phyloP scores from a whole-genome alignment of 1,139 yeast species.

The Zhuliangozyma blackwelliae region DNA sequence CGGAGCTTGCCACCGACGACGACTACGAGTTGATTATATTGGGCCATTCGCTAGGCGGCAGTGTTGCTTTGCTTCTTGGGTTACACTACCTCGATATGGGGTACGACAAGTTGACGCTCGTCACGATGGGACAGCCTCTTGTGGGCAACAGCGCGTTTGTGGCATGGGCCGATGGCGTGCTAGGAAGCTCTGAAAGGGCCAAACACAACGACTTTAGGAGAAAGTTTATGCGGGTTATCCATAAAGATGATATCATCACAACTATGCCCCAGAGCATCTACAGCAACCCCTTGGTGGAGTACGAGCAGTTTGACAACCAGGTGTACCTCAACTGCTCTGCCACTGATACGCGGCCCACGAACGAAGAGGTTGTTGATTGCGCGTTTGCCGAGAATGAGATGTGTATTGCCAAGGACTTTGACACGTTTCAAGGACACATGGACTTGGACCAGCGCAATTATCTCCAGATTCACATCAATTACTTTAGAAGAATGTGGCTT shows the following conservation, averaged over 20 bases:
- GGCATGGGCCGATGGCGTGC: constrained; percentile 31
- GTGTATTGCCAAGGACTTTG: constrained; percentile 38
- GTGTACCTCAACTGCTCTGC: constrained; percentile 41
- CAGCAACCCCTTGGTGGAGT: constrained; percentile 17
- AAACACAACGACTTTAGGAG: constrained; percentile 20
- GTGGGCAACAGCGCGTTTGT: constrained; percentile 41
- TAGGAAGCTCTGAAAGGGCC: constrained; percentile 25
- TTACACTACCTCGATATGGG: constrained; percentile 36
- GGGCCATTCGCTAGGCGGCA: constrained; percentile 55
- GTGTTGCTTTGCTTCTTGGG: constrained; percentile 38
- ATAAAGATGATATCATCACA: constrained; percentile 43
- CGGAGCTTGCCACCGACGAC: constrained; percentile 21
- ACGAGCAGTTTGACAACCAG: constrained; percentile 42
- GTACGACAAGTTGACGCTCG: constrained; percentile 26
- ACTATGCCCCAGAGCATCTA: constrained; percentile 32
- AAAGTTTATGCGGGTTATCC: constrained; percentile 40
- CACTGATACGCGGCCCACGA: constrained; percentile 19
- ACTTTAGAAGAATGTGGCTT: constrained; percentile 44
- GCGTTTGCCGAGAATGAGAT: constrained; percentile 25
- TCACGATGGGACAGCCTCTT: constrained; percentile 52
- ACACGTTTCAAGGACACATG: constrained; percentile 4
- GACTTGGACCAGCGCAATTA: constrained; percentile 16
- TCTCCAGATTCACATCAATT: constrained; percentile 42
- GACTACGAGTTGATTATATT: constrained; percentile 34
- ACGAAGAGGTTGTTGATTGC: constrained; percentile 31